A percentile compares a stretch with the other conserved stretches of the same genome.
These are phyloP conservation scores for Stemphylium beticola DNA, from an alignment of 2,329 filamentous ascomycete genomes.

Conservation along the genomic window DNA sequence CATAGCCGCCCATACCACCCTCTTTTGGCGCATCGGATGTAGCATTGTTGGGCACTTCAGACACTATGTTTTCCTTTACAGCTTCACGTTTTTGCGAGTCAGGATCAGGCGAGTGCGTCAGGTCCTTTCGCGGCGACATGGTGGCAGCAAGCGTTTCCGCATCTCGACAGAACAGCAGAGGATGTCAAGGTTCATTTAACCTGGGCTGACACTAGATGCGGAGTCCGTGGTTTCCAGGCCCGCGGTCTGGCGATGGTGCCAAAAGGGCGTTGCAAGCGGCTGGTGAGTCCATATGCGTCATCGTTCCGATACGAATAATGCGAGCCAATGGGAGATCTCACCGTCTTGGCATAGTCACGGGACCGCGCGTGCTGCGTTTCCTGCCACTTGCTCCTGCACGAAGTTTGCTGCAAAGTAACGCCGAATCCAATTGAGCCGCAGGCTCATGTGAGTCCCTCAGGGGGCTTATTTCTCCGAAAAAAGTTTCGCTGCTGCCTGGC, in stretches of 20 bases:
- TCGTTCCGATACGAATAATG: slow-evolving; percentile 3
- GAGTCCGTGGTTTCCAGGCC: not conserved
- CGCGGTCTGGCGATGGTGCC: not conserved
- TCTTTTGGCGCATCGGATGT: slow-evolving; percentile 17
- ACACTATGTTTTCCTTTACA: slow-evolving; percentile 2
- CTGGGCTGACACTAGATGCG: not conserved
- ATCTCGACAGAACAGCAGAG: not conserved
- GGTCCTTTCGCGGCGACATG: slow-evolving; percentile 19
- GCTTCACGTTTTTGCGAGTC: slow-evolving; percentile 12
- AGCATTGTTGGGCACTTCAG: slow-evolving; percentile 5
- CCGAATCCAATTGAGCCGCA: not conserved
- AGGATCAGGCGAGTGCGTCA: not conserved
- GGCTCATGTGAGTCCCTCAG: no score
- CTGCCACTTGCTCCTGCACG: not conserved
- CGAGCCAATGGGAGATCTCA: slow-evolving; percentile 1
- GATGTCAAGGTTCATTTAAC: not conserved
- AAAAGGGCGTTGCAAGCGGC: slow-evolving; percentile 1
- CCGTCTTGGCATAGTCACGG: slow-evolving; percentile 15
- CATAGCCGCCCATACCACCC: slow-evolving; percentile 31
- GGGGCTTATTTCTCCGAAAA: not conserved
- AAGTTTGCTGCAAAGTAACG: not conserved
- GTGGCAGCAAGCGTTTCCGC: not conserved
- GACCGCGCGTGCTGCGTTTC: slow-evolving; percentile 1
- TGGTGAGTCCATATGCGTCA: not conserved
- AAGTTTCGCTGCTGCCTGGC: not conserved